phyloP scores from a whole-genome alignment of 140 eudicot genomes.

The Stevia rebaudiana region DNA sequence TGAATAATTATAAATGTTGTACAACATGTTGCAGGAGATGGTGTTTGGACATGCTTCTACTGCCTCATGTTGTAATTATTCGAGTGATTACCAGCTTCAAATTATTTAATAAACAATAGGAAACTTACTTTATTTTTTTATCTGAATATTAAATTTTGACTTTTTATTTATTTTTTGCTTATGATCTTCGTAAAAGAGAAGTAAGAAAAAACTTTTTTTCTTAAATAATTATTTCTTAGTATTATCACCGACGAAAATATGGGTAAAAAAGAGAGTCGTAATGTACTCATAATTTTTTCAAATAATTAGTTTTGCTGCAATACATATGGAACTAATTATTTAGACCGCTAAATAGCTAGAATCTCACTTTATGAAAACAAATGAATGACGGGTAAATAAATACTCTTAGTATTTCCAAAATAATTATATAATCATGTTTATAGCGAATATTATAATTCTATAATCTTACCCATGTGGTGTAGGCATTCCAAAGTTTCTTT shows the following conservation, averaged over 20 bases:
- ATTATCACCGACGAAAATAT: background rate
- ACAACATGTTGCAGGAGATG: background rate
- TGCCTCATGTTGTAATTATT: background rate
- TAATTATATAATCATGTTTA: background rate
- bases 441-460: background rate
- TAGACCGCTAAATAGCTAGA: background rate
- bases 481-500: conserved; percentile 95
- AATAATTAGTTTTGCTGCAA: background rate
- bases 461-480: conserved; percentile 93
- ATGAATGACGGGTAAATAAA: background rate
- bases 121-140: background rate
- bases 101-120: background rate
- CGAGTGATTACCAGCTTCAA: background rate
- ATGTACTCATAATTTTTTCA: background rate
- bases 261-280: background rate
- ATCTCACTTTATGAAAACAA: background rate
- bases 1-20: background rate
- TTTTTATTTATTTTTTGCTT: background rate
- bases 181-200: background rate
- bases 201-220: no score
- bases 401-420: background rate
- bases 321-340: background rate
- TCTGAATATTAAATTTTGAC: background rate
- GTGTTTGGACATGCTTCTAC: background rate
- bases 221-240: background rate